Conservation (phyloP, 2,329 filamentous ascomycete species). For the Trichoderma sp. region DNA sequence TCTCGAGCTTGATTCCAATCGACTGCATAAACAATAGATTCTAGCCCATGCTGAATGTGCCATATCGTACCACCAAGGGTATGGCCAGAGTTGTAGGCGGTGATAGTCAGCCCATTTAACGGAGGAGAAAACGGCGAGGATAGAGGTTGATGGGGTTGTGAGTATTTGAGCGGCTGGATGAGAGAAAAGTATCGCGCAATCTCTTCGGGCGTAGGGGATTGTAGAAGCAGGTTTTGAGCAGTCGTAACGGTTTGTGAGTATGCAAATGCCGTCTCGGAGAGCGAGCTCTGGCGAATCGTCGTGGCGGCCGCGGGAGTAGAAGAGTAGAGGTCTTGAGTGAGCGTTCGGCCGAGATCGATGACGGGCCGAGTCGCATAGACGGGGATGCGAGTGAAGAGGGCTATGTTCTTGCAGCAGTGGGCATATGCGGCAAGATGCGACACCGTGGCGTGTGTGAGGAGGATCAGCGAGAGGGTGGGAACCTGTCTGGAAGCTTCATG, state of each 20-base stretch:
- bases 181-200: constrained; percentile 89
- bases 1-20: constrained; percentile 99
- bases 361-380: constrained; percentile 93
- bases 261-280: constrained; percentile 61
- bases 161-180: constrained; percentile 93
- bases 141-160: constrained; percentile 87
- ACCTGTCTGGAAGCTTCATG: constrained; percentile 61
- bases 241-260: constrained; percentile 49
- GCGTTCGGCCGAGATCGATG: constrained; percentile 84
- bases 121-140: constrained; percentile 85
- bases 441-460: constrained; percentile 90
- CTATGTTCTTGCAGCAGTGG: constrained; percentile 95
- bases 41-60: constrained; percentile 95
- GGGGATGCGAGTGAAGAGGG: constrained; percentile 85
- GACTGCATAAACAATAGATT: constrained; percentile 95
- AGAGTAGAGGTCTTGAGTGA: constrained; percentile 87
- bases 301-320: constrained; percentile 86
- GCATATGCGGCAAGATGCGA: constrained; percentile 90
- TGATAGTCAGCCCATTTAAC: constrained; percentile 87
- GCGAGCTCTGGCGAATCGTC: constrained; percentile 68
- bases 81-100: constrained; percentile 94
- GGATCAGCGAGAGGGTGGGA: constrained; percentile 85
- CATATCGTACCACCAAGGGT: constrained; percentile 96
- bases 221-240: constrained; percentile 55
- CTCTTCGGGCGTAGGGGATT: constrained; percentile 78